These are phyloP conservation scores for Entomortierella lignicola DNA, from an alignment of 192 early-diverging fungal genomes.

Conservation along the genomic window DNA sequence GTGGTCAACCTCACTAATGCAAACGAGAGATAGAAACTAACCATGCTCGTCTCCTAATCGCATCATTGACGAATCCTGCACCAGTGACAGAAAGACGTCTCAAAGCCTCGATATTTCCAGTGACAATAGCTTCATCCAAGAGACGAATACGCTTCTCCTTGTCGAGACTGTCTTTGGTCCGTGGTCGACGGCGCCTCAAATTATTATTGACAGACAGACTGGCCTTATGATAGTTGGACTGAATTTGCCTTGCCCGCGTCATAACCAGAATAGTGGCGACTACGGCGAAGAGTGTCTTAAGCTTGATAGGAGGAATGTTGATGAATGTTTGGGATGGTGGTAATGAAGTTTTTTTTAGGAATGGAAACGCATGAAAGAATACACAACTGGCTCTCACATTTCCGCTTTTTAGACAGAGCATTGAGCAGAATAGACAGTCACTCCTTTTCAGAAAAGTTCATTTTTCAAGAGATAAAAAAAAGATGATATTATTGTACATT, in stretches of 20 bases:
- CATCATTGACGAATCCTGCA: constrained; percentile 60
- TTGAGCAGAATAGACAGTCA: too few relatives aligned
- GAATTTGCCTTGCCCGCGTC: constrained; percentile 42
- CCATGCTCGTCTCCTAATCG: constrained; percentile 61
- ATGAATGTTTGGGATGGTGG: not conserved
- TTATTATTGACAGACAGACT: not conserved
- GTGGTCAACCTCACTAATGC: not conserved
- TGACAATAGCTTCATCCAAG: constrained; percentile 58
- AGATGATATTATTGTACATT: too few relatives aligned
- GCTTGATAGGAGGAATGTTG: constrained; percentile 52
- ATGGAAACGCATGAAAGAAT: not conserved
- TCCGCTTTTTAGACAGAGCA: not conserved
- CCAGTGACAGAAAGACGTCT: constrained; percentile 44
- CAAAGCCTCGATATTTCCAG: constrained; percentile 25
- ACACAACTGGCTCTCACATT: not conserved
- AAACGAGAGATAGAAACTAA: constrained; percentile 1
- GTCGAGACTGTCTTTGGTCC: constrained; percentile 33
- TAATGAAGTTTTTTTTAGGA: constrained; percentile 4
- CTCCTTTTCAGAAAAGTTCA: too few relatives aligned
- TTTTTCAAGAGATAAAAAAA: too few relatives aligned
- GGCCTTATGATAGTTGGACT: constrained; percentile 14
- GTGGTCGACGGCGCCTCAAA: constrained; percentile 21
- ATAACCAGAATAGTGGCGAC: constrained; percentile 44
- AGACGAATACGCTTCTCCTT: constrained; percentile 52
- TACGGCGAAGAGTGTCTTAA: constrained; percentile 31